Evolutionary conservation across 1,139 yeast species (phyloP).

Genomic region (Blastobotrys capitulatus): DNA sequence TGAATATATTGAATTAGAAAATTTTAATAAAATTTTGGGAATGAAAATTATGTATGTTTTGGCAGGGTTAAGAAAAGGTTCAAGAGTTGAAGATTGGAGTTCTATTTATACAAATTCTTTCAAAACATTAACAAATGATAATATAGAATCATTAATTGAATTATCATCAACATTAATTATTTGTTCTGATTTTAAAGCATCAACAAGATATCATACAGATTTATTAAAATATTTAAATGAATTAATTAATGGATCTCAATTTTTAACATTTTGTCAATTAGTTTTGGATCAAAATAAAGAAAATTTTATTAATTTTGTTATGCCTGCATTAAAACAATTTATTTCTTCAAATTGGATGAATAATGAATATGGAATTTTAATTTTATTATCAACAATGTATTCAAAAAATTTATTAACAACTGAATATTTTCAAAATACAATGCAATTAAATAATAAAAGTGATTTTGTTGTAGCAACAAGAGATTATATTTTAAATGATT

Average conservation of each 20-base stretch:
- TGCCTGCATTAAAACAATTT: conserved; percentile 19
- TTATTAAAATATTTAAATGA: conserved; percentile 13
- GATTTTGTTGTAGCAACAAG: conserved; percentile 3
- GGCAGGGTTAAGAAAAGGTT: conserved; percentile 37
- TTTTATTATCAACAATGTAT: conserved; percentile 13
- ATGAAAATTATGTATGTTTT: conserved; percentile 26
- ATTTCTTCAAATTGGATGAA: conserved; percentile 15
- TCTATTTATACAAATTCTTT: conserved; percentile 4
- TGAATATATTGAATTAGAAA: conserved; percentile 17
- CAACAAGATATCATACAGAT: conserved; percentile 20
- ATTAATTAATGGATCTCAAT: conserved; percentile 12
- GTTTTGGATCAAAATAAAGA: conserved; percentile 33
- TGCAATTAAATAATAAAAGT: conserved; percentile 6
- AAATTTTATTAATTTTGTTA: conserved; percentile 21
- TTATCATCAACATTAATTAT: conserved; percentile 2
- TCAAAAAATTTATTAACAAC: conserved; percentile 10
- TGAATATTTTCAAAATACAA: conserved; percentile 6
- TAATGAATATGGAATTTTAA: conserved; percentile 14
- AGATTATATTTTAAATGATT: background rate
- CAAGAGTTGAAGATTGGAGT: conserved; percentile 35
- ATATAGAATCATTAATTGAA: conserved; percentile 5
- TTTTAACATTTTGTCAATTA: conserved; percentile 36
- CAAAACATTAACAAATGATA: conserved; percentile 7
- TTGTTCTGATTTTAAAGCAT: conserved; percentile 22
- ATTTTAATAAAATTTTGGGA: conserved; percentile 10